Evolutionary conservation across 2,329 filamentous ascomycete species (phyloP).

Genomic region (Exophiala mesophila): DNA sequence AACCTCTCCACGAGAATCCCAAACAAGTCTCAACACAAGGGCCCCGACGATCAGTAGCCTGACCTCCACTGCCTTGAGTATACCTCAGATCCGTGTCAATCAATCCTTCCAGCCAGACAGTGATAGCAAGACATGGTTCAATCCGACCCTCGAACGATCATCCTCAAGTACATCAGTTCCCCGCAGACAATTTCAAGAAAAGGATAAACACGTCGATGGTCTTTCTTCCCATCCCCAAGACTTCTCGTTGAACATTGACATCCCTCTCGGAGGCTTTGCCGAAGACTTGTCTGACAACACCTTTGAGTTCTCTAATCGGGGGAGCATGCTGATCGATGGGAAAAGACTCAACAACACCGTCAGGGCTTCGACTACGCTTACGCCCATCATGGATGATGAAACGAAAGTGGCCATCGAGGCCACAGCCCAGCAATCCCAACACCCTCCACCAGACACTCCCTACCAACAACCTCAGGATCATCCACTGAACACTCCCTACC

Average conservation of each 20-base stretch:
- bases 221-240: slow-evolving; percentile 36
- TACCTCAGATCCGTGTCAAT: slow-evolving; percentile 20
- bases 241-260: slow-evolving; percentile 46
- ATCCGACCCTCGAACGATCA: slow-evolving; percentile 5
- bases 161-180: slow-evolving; percentile 8
- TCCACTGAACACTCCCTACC: too few species aligned
- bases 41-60: slow-evolving; percentile 19
- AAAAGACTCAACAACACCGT: slow-evolving; percentile 41
- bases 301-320: slow-evolving; percentile 56
- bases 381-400: slow-evolving; percentile 21
- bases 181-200: slow-evolving; percentile 4
- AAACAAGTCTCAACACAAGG: slow-evolving; percentile 18
- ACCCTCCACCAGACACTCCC: slow-evolving; percentile 11
- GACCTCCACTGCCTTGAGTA: slow-evolving; percentile 18
- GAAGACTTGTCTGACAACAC: slow-evolving; percentile 49
- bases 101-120: slow-evolving; percentile 3
- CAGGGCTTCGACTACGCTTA: slow-evolving; percentile 17
- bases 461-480: too few species aligned
- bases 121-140: slow-evolving; percentile 16
- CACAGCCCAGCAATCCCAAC: slow-evolving; percentile 18
- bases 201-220: slow-evolving; percentile 5
- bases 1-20: slow-evolving; percentile 20
- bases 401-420: slow-evolving; percentile 17
- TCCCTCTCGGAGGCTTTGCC: slow-evolving; percentile 48
- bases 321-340: slow-evolving; percentile 54